Evolutionary conservation across 2,329 filamentous ascomycete species (phyloP), one percentile per base, ranked within the genome.

Genomic region (Cordyceps cateniannulata): DNA sequence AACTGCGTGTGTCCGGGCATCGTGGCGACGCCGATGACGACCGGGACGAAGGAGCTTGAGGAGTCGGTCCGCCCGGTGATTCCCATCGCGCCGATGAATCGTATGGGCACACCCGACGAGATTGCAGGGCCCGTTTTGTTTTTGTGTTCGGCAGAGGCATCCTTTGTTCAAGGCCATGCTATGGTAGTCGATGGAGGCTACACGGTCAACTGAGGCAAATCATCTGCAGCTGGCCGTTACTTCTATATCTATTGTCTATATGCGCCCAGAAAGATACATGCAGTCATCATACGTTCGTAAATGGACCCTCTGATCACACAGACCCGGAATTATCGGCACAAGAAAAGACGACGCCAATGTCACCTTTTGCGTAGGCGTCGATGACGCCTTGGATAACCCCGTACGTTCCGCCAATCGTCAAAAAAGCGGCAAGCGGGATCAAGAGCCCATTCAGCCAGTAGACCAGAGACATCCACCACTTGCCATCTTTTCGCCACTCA

Each of bases 141-240:
- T 62, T 65, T 83, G 16, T 80, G 77, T 40, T 80, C 78, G 1
- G 74, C 68, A 0, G 72, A 77, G 42, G 77, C 80, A 1, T 79
- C 78, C 0, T 83, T 83, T 66, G 69, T 83, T 1, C 79, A 81
- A 58, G 80, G 81, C 0, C 75, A 80, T 67, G 78, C 79, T 0
- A 66, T 82, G 64, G 76, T 81, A 1, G 80, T 83, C 0, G 80
- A 83, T 63, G 80, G 80, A 8, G 80, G 80, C 2, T 82, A 82
- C 66, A 75, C 76, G 2, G 80, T 81, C n/a, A 77, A 76, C 59
- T 78, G 66, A 60, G 27, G 57, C 22, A 38, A n/a, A 48, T 29
- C n/a, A 8, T 27, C 20, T 24, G n/a, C 38, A 10, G 22, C 24
- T 18, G 32, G 20, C 10, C 24, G 9, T 53, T 27, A 25, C 16